Conservation (phyloP, 192 early-diverging fungal species). For the Mortierella hygrophila region DNA sequence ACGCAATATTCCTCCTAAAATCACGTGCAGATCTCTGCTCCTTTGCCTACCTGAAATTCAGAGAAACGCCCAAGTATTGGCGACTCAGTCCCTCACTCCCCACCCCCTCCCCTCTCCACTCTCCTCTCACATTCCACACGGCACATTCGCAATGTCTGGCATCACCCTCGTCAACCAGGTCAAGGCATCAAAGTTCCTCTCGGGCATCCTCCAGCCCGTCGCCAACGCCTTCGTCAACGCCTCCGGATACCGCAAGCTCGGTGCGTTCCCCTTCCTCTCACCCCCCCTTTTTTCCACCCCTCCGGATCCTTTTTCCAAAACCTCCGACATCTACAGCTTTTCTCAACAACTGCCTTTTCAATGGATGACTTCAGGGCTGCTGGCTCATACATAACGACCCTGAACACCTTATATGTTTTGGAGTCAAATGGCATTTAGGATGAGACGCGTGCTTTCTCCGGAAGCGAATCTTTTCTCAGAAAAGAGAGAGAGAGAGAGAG, state of each 20-base stretch:
- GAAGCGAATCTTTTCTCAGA: not conserved
- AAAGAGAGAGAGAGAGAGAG: too few relatives aligned
- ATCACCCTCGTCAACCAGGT: slow-evolving; percentile 65
- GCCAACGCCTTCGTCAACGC: slow-evolving; percentile 75
- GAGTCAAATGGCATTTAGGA: not conserved
- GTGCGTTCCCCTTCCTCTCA: slow-evolving; percentile 56
- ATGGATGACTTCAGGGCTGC: not conserved
- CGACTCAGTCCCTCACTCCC: not conserved
- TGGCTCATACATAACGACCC: not conserved
- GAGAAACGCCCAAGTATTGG: not conserved
- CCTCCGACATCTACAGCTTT: not conserved
- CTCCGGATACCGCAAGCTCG: slow-evolving; percentile 78
- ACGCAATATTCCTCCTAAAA: not conserved
- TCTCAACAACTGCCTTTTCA: not conserved
- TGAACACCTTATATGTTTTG: too few relatives aligned
- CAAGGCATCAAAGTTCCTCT: slow-evolving; percentile 67
- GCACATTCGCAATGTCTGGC: slow-evolving; percentile 45
- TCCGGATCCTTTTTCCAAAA: not conserved
- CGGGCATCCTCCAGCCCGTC: slow-evolving; percentile 67
- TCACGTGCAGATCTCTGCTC: not conserved
- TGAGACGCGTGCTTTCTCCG: not conserved
- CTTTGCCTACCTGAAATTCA: not conserved
- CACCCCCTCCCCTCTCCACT: not conserved
- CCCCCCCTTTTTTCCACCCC: not conserved
- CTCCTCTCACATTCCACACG: not conserved